phyloP scores from a whole-genome alignment of 139 green algal species.

The Micractinium sp. region DNA sequence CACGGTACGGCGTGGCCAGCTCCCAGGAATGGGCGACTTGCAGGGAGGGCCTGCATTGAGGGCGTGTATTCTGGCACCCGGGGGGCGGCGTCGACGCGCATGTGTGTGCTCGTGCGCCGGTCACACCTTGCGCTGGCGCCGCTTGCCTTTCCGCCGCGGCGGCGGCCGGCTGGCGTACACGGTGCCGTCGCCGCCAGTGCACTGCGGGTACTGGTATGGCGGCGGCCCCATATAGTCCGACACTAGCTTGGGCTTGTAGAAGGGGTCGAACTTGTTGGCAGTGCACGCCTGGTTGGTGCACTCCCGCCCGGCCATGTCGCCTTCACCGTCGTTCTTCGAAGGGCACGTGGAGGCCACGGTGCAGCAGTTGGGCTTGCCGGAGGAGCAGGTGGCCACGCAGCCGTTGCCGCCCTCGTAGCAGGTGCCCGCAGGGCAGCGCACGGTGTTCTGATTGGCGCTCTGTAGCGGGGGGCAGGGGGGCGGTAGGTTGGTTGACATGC shows the following conservation, averaged over 20 bases:
- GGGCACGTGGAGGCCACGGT: neutral
- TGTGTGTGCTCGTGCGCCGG: too few relatives aligned
- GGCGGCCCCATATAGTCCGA: too few relatives aligned
- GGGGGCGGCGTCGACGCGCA: too few relatives aligned
- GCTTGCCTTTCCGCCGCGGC: too few relatives aligned
- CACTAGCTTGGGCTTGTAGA: neutral
- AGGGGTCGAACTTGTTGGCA: neutral
- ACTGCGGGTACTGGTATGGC: neutral
- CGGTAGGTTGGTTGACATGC: neutral
- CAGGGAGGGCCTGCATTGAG: too few relatives aligned
- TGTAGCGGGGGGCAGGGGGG: neutral
- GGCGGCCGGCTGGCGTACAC: neutral
- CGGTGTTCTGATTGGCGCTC: neutral
- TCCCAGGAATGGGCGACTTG: too few relatives aligned
- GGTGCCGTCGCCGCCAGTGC: neutral
- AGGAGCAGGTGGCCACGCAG: neutral
- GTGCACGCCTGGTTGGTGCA: neutral
- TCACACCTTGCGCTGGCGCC: too few relatives aligned
- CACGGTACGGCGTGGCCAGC: too few relatives aligned
- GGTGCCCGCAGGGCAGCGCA: conserved; percentile 11
- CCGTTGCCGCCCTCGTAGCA: neutral
- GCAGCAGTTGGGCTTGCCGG: neutral
- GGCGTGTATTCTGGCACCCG: too few relatives aligned
- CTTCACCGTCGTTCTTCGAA: neutral
- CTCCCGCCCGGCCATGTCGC: neutral